phyloP scores from a whole-genome alignment of 1,284 basidiomycete species.

The Marasmius sp. region DNA sequence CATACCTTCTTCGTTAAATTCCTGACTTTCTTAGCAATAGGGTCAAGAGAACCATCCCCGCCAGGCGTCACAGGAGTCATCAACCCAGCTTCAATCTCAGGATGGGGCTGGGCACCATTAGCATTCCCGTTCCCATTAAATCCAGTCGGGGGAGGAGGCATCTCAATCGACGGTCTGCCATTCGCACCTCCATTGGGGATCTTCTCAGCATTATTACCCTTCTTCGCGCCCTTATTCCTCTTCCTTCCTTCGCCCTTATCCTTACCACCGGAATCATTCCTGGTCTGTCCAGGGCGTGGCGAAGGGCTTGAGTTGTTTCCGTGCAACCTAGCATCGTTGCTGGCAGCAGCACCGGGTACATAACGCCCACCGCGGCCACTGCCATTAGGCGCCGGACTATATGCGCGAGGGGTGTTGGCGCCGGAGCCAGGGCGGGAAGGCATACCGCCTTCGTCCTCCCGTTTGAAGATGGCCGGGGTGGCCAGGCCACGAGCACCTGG shows the following conservation, averaged over 20 bases:
- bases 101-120: neutral
- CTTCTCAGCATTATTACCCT: slow-evolving; percentile 17
- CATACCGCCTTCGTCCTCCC: slow-evolving; percentile 83
- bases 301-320: slow-evolving; percentile 24
- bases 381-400: slow-evolving; percentile 53
- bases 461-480: slow-evolving; percentile 84
- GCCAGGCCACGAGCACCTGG: slow-evolving; percentile 88
- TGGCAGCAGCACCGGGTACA: slow-evolving; percentile 62
- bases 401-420: slow-evolving; percentile 59
- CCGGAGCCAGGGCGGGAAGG: slow-evolving; percentile 47
- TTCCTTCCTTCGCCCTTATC: slow-evolving; percentile 17
- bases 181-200: slow-evolving; percentile 19
- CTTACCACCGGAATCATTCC: slow-evolving; percentile 18
- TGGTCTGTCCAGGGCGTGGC: slow-evolving; percentile 19
- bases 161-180: slow-evolving; percentile 16
- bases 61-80: slow-evolving; percentile 58
- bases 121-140: slow-evolving; percentile 9
- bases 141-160: slow-evolving; percentile 15
- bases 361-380: slow-evolving; percentile 34
- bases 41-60: slow-evolving; percentile 66
- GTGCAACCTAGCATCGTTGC: slow-evolving; percentile 18
- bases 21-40: slow-evolving; percentile 86
- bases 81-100: slow-evolving; percentile 21
- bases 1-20: slow-evolving; percentile 92
- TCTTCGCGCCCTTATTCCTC: slow-evolving; percentile 17